phyloP scores from a whole-genome alignment of 805 yeast species.

The Wickerhamomyces xylosicus region DNA sequence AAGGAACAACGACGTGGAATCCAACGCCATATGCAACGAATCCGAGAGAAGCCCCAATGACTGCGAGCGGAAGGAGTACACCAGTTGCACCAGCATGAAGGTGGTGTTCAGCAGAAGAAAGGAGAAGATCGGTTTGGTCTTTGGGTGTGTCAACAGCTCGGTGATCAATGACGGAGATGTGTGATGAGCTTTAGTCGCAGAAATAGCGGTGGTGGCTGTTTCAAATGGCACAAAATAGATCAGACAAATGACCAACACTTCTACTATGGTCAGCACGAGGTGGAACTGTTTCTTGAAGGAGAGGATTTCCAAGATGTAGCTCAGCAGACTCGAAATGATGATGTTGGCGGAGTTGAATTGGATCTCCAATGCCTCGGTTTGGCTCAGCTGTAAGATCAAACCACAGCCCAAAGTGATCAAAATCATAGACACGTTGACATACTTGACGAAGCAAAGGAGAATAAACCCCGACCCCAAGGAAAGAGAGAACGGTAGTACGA shows the following conservation, averaged over 20 bases:
- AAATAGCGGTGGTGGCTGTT: too few relatives aligned
- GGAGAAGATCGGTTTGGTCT: conserved; percentile 82
- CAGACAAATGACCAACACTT: conserved; percentile 5
- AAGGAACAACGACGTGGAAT: conserved; percentile 80
- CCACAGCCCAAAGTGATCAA: conserved; percentile 18
- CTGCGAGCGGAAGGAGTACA: conserved; percentile 87
- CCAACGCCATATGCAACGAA: conserved; percentile 92
- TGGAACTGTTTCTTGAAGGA: conserved; percentile 19
- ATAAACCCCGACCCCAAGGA: background rate
- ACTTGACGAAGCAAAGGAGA: conserved; percentile 1
- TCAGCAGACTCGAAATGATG: conserved; percentile 20
- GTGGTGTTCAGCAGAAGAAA: conserved; percentile 78
- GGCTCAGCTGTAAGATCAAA: conserved; percentile 11
- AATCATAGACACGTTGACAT: conserved; percentile 15
- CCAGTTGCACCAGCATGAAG: conserved; percentile 88
- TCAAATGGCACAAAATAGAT: conserved; percentile 7
- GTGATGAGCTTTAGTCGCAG: background rate
- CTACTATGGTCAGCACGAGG: conserved; percentile 6
- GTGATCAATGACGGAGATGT: conserved; percentile 8
- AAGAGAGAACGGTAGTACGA: conserved; percentile 1
- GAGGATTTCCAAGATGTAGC: conserved; percentile 24
- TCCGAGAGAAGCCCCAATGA: conserved; percentile 89
- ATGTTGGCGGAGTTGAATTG: conserved; percentile 11
- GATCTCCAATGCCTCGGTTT: conserved; percentile 6
- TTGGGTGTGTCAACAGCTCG: conserved; percentile 32